These are phyloP conservation scores for Sporothrix pallida DNA, from an alignment of 2,329 filamentous ascomycete species.

Conservation along the genomic window DNA sequence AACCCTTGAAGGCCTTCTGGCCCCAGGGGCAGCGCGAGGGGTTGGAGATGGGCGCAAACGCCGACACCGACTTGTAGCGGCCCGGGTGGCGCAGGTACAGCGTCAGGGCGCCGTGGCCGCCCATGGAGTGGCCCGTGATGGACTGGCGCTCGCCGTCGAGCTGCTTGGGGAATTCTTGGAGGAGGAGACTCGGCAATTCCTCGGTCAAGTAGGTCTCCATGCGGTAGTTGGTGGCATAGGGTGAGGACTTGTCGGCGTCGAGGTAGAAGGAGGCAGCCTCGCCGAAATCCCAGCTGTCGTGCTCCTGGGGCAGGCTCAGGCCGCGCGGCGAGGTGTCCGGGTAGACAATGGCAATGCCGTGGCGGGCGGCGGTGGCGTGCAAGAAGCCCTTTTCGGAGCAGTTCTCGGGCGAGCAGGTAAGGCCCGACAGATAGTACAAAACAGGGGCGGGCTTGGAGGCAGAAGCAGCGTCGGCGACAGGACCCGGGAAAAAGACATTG, in stretches of 20 bases:
- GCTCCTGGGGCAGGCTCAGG: conserved; percentile 78
- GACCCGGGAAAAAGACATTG: conserved; percentile 87
- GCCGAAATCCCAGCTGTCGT: conserved; percentile 91
- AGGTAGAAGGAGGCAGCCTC: conserved; percentile 93
- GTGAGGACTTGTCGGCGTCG: conserved; percentile 78
- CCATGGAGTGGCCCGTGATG: conserved; percentile 96
- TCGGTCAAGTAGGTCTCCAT: conserved; percentile 94
- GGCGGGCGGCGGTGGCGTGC: conserved; percentile 77
- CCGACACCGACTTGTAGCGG: conserved; percentile 85
- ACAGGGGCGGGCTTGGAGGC: conserved; percentile 73
- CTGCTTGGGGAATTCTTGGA: conserved; percentile 67
- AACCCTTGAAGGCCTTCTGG: conserved; percentile 90
- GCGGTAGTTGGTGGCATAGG: conserved; percentile 79
- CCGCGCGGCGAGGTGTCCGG: conserved; percentile 94
- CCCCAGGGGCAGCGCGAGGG: conserved; percentile 89
- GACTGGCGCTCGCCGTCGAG: conserved; percentile 75
- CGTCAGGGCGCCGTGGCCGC: conserved; percentile 92
- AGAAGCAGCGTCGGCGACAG: conserved; percentile 55
- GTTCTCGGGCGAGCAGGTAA: conserved; percentile 94
- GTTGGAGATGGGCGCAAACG: conserved; percentile 90
- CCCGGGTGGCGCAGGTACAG: conserved; percentile 91
- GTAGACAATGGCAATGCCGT: conserved; percentile 89
- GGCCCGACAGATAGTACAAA: conserved; percentile 88
- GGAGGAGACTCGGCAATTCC: conserved; percentile 82
- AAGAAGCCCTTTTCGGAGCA: conserved; percentile 86